These are phyloP conservation scores for Verticillium nonalfalfae DNA, from an alignment of 2,329 filamentous ascomycete species.

Conservation along the genomic window DNA sequence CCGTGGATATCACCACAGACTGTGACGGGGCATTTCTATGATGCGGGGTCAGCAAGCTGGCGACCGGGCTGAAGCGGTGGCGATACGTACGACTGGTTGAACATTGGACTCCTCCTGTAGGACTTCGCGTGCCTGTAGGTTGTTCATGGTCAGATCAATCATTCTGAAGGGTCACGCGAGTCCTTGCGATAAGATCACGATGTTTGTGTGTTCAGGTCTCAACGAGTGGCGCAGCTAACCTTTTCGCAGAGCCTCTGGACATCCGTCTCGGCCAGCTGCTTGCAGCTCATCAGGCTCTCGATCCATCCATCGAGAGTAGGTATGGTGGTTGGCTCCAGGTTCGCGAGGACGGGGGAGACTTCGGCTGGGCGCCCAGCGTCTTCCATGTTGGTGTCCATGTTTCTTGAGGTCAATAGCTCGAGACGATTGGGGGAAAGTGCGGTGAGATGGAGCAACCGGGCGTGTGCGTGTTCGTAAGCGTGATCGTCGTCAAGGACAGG, in stretches of 20 bases:
- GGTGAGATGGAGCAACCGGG: not conserved
- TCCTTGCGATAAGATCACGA: constrained; percentile 1
- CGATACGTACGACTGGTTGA: constrained; percentile 79
- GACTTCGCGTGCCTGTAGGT: constrained; percentile 77
- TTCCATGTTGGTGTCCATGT: constrained; percentile 98
- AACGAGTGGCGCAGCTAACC: constrained; percentile 45
- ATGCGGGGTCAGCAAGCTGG: constrained; percentile 19
- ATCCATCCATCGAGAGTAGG: constrained; percentile 97
- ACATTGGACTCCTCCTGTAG: constrained; percentile 98
- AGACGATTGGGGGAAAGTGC: not conserved
- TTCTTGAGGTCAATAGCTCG: not conserved
- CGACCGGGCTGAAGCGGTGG: constrained; percentile 6
- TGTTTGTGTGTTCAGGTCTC: not conserved
- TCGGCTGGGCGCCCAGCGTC: constrained; percentile 85
- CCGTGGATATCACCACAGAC: constrained; percentile 99
- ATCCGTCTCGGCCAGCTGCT: constrained; percentile 90
- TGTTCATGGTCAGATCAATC: constrained; percentile 21
- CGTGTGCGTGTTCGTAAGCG: not conserved
- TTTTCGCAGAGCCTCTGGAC: constrained; percentile 97
- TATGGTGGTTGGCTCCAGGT: constrained; percentile 77
- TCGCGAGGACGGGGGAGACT: constrained; percentile 58
- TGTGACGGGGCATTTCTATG: constrained; percentile 93
- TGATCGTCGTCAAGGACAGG: not conserved
- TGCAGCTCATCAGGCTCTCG: constrained; percentile 96
- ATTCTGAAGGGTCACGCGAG: constrained; percentile 22